Conservation (phyloP, 495 filamentous ascomycete genomes). For the Clohesyomyces aquaticus region DNA sequence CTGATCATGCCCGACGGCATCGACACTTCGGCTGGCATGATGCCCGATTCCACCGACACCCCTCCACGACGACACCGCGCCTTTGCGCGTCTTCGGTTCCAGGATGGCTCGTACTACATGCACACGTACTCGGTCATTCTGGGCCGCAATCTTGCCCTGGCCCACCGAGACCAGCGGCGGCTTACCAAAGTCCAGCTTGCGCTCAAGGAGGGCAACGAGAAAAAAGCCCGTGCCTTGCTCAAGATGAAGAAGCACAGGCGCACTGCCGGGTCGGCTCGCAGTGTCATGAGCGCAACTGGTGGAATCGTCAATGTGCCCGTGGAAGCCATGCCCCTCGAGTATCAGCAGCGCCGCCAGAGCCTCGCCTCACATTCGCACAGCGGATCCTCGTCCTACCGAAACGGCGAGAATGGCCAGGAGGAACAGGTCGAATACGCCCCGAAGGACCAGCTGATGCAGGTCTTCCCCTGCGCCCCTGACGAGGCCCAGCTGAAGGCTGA, state of each 20-base stretch:
- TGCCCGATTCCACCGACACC: not conserved
- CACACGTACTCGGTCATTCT: conserved; percentile 68
- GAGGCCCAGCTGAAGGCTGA: conserved; percentile 15
- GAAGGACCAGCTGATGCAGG: conserved; percentile 30
- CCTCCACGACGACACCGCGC: conserved; percentile 45
- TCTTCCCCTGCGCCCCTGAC: conserved; percentile 24
- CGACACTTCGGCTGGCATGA: not conserved
- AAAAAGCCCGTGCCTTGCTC: conserved; percentile 7
- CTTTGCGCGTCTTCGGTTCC: conserved; percentile 72
- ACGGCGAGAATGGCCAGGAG: conserved; percentile 18
- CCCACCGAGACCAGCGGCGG: conserved; percentile 30
- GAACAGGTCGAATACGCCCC: conserved; percentile 28
- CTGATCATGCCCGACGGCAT: not conserved
- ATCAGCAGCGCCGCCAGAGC: conserved; percentile 36
- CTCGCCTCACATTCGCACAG: conserved; percentile 33
- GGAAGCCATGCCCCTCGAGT: conserved; percentile 17
- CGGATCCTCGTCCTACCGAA: conserved; percentile 21
- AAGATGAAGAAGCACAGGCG: conserved; percentile 14
- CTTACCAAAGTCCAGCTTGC: conserved; percentile 19
- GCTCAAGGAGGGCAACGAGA: conserved; percentile 21
- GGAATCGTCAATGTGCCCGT: conserved; percentile 33
- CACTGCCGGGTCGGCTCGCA: conserved; percentile 15
- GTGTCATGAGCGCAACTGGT: conserved; percentile 36
- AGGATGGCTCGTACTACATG: conserved; percentile 74
- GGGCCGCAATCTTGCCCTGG: conserved; percentile 61